Evolutionary conservation across 371 early-diverging fungal genomes (phyloP).

Genomic region (Apophysomyces trapeziformis): DNA sequence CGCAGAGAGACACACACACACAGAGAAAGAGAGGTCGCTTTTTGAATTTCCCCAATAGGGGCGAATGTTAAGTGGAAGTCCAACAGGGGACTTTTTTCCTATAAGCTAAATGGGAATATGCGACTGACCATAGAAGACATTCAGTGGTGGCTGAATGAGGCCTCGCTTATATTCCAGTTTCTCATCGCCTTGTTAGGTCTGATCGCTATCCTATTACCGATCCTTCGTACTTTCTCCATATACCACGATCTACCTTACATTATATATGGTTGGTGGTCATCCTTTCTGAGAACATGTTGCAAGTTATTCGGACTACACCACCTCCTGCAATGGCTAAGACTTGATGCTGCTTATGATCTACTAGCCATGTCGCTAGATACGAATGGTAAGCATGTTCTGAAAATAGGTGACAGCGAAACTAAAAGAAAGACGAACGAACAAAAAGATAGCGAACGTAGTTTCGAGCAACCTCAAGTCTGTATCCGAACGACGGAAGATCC

Average conservation of each 20-base stretch:
- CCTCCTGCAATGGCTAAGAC: neutral
- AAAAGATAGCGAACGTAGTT: neutral
- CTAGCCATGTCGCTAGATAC: neutral
- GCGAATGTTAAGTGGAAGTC: too few relatives aligned
- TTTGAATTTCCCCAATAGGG: too few relatives aligned
- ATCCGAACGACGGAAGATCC: constrained; percentile 4
- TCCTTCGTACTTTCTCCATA: constrained; percentile 19
- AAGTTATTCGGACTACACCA: neutral
- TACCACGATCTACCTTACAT: constrained; percentile 19
- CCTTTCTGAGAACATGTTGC: neutral
- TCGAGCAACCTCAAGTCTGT: constrained; percentile 1
- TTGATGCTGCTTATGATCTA: neutral
- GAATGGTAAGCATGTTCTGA: neutral
- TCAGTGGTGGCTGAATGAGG: constrained; percentile 24
- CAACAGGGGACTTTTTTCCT: too few relatives aligned
- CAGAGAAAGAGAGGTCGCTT: too few relatives aligned
- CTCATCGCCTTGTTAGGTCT: constrained; percentile 20
- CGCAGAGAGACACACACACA: too few relatives aligned
- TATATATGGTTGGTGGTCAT: constrained; percentile 7
- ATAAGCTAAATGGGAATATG: neutral
- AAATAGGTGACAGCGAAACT: neutral
- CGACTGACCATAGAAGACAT: constrained; percentile 24
- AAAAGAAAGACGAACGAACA: too few relatives aligned
- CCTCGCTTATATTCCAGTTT: constrained; percentile 22
- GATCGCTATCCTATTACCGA: constrained; percentile 21